Evolutionary conservation across 139 green algal species (phyloP).

Genomic region (Astrephomene gubernaculifera): DNA sequence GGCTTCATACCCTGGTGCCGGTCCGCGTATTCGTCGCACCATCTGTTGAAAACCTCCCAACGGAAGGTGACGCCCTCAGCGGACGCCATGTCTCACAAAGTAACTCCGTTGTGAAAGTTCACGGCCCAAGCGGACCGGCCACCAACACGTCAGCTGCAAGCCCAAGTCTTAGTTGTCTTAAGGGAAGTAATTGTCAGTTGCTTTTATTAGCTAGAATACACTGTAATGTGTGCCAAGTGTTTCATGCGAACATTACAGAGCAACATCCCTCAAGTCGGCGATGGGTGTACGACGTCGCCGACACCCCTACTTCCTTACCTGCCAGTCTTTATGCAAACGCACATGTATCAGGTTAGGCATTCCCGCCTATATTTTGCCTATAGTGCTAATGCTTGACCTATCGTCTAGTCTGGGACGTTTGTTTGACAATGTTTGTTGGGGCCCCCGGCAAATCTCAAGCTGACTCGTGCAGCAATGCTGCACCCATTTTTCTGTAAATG

Average conservation of each 20-base stretch:
- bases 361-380: no score
- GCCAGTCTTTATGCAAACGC: no score
- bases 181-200: not conserved
- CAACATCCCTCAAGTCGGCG: not conserved
- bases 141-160: not conserved
- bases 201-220: not conserved
- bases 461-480: no score
- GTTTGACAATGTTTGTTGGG: no score
- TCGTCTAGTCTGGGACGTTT: no score
- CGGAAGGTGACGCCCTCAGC: constrained; percentile 5
- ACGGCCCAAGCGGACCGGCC: not conserved
- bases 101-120: not conserved
- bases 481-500: no score
- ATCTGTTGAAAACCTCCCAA: constrained; percentile 27
- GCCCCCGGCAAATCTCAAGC: no score
- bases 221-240: not conserved
- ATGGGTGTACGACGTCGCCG: not conserved
- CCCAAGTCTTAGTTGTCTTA: not conserved
- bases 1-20: constrained; percentile 7
- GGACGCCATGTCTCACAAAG: not conserved
- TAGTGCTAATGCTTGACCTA: no score
- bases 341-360: no score
- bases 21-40: constrained; percentile 26
- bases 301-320: no score
- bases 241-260: not conserved